Percentiles rank a stretch among this genome's conserved stretches.
These are phyloP conservation scores for Scutellaria galericulata DNA, from an alignment of 257 asterid genomes.

Conservation along the genomic window DNA sequence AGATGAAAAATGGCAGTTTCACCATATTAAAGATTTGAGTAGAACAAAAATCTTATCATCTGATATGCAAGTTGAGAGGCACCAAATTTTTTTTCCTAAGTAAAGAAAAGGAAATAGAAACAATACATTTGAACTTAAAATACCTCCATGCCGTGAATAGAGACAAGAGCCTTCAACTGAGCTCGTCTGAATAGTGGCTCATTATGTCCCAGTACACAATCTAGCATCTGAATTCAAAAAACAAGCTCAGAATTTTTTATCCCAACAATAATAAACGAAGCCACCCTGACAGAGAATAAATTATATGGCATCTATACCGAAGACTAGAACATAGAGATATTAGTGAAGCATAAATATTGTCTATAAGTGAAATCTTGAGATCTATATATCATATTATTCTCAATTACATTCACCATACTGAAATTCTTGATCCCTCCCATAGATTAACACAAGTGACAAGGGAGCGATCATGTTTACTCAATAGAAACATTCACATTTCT, in stretches of 20 bases:
- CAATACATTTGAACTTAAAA: background rate
- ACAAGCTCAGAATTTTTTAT: slow-evolving; percentile 11
- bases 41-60: slow-evolving; percentile 11
- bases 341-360: background rate
- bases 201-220: slow-evolving; percentile 85
- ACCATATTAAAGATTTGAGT: slow-evolving; percentile 15
- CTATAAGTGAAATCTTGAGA: background rate
- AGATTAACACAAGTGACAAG: background rate
- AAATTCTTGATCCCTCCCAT: background rate
- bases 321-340: background rate
- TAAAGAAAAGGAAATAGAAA: background rate
- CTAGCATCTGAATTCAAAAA: slow-evolving; percentile 67
- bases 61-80: slow-evolving; percentile 14
- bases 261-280: too few species aligned
- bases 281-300: too few species aligned
- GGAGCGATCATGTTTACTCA: background rate
- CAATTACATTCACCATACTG: background rate
- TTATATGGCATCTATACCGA: background rate
- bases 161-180: slow-evolving; percentile 96
- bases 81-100: background rate
- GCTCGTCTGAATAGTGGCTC: slow-evolving; percentile 98
- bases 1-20: slow-evolving; percentile 18
- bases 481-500: background rate
- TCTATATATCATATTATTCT: background rate
- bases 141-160: slow-evolving; percentile 96